These are phyloP conservation scores for Colletotrichum destructivum DNA, from an alignment of 2,329 filamentous ascomycete species.

Conservation along the genomic window DNA sequence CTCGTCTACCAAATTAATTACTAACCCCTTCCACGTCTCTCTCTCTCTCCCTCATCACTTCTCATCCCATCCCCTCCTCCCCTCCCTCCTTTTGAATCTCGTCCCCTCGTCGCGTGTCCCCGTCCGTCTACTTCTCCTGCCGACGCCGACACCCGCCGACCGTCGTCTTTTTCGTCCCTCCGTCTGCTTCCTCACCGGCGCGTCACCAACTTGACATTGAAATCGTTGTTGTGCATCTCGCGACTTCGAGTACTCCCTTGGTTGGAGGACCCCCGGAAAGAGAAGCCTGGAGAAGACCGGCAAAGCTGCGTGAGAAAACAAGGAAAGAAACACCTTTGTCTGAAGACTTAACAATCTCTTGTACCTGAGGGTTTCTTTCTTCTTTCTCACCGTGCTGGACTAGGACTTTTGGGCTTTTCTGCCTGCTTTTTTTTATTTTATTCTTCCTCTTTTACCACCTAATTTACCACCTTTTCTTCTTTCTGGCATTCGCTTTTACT, in stretches of 20 bases:
- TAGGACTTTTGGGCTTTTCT: neutral
- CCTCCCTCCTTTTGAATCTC: conserved; percentile 6
- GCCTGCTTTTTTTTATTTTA: conserved; percentile 20
- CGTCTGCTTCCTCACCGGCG: conserved; percentile 23
- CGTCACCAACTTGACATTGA: conserved; percentile 20
- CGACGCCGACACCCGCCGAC: conserved; percentile 38
- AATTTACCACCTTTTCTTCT: conserved; percentile 15
- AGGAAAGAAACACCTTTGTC: conserved; percentile 8
- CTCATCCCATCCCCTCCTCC: conserved; percentile 18
- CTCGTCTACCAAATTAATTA: conserved; percentile 19
- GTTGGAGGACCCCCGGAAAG: conserved; percentile 21
- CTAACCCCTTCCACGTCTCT: conserved; percentile 30
- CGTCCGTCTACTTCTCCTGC: conserved; percentile 13
- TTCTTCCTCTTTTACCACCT: conserved; percentile 20
- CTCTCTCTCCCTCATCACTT: conserved; percentile 13
- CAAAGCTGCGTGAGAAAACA: neutral
- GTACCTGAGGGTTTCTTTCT: neutral
- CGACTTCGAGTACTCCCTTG: conserved; percentile 22
- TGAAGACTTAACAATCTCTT: conserved; percentile 22
- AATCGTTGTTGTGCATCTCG: conserved; percentile 22
- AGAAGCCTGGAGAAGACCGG: conserved; percentile 12
- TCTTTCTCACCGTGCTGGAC: conserved; percentile 10
- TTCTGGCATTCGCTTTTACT: conserved; percentile 8
- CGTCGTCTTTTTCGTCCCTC: conserved; percentile 27
- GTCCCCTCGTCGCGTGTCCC: conserved; percentile 30